Evolutionary conservation across 75 land plant genomes (phyloP), one percentile per base, ranked within the genome.

Genomic region (Larix kaempferi): DNA sequence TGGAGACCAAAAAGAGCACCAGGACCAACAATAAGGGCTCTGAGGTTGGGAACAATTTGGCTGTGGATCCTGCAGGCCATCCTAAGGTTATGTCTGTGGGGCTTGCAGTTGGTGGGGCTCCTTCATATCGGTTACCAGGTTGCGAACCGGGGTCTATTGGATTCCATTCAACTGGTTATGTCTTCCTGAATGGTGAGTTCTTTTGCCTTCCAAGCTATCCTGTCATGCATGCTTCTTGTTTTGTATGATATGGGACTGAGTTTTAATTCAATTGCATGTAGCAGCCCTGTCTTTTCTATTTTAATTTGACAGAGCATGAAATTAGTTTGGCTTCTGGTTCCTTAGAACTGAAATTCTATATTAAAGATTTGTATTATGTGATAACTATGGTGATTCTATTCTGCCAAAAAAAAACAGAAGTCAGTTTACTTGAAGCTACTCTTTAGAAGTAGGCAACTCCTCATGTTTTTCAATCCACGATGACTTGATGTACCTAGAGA

Each of bases 81-180:
- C 59, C 39, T 13, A 64, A 79, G 74, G 54, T 80, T 16, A 14
- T 92, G 1, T 86, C 85, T 0, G 16, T 92, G 33, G 94, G 94
- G 25, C 84, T 92, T 27, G 81, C 88, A 6, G 75, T 77, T 11
- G 84, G 79, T 7, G 87, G 83, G 5, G 77, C 83, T 12, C 71
- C 83, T 25, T 81, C 83, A 13, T 60, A 74, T 57, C 64, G 83
- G 54, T 56, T 86, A 14, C 87, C 91, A 6, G 98, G 98, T 0
- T 83, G 87, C 74, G 91, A 90, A 57, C 85, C 69, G 1, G 94
- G 91, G 3, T 94, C 96, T 1, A 85, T 95, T 75, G 96, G 96
- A 3, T 90, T 93, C 88, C 82, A 84, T 57, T 93, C 98, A 25
- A 78, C 86, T 54, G 98, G 98, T 6, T 86, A 88, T 25, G 81